These are phyloP conservation scores for Trichoderma koningii DNA, from an alignment of 2,329 filamentous ascomycete genomes.

Conservation along the genomic window DNA sequence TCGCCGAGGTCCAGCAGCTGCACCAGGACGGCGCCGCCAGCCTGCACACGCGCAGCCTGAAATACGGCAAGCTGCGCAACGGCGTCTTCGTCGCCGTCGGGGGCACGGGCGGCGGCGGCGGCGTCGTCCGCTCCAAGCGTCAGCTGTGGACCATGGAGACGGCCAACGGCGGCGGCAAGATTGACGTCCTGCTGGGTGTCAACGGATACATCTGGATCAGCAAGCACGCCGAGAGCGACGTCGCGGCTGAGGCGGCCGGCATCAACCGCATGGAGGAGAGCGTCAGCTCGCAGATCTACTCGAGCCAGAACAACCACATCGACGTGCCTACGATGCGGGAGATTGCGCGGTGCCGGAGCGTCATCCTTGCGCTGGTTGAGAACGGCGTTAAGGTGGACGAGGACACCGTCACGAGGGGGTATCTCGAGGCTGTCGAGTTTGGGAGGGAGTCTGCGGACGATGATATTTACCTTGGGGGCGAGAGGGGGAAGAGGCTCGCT, in stretches of 20 bases:
- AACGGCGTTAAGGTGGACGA: conserved; percentile 85
- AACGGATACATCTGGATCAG: conserved; percentile 97
- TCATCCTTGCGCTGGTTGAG: conserved; percentile 81
- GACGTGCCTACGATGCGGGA: conserved; percentile 75
- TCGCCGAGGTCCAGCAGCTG: conserved; percentile 91
- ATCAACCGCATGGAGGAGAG: conserved; percentile 88
- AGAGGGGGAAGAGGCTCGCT: conserved; percentile 54
- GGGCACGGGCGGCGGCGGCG: conserved; percentile 81
- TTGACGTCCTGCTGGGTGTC: conserved; percentile 88
- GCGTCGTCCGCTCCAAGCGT: conserved; percentile 78
- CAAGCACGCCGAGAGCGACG: conserved; percentile 72
- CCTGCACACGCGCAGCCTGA: conserved; percentile 85
- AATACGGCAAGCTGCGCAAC: conserved; percentile 94
- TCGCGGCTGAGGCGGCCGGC: conserved; percentile 49
- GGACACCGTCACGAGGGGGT: conserved; percentile 80
- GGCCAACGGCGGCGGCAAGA: conserved; percentile 59
- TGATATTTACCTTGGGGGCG: conserved; percentile 62
- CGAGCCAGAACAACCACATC: conserved; percentile 90
- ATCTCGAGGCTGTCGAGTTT: conserved; percentile 78
- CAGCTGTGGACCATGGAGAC: conserved; percentile 83
- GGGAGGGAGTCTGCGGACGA: conserved; percentile 62
- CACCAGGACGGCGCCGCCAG: conserved; percentile 83
- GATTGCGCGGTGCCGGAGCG: conserved; percentile 80
- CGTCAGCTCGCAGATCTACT: conserved; percentile 84
- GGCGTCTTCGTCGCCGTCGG: conserved; percentile 83